Percentiles rank a stretch among this genome's conserved stretches.
These are phyloP conservation scores for Metarhizium guizhouense DNA, from an alignment of 2,329 filamentous ascomycete species.

Conservation along the genomic window DNA sequence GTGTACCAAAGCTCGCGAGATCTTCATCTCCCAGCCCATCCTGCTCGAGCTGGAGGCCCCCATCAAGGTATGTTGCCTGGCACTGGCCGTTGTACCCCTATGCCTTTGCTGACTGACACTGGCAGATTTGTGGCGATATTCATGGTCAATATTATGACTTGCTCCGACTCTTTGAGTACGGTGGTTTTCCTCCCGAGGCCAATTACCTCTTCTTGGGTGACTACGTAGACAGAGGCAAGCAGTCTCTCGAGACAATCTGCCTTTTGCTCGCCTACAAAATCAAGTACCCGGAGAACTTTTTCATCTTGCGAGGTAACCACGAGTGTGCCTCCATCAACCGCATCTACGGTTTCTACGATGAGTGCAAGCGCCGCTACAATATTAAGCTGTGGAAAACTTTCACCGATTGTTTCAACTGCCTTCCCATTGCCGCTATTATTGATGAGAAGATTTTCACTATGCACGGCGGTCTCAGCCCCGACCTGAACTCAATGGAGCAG, in stretches of 20 bases:
- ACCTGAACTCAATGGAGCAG: constrained; percentile 99
- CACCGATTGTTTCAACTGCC: constrained; percentile 98
- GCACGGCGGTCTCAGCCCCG: constrained; percentile 95
- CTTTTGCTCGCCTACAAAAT: constrained; percentile 97
- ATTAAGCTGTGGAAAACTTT: constrained; percentile 99
- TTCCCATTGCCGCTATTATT: constrained; percentile 97
- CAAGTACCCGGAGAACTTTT: constrained; percentile 99
- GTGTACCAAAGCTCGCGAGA: constrained; percentile 97
- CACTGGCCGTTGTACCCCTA: not conserved
- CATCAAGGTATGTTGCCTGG: constrained; percentile 70
- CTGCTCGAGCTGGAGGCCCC: constrained; percentile 95
- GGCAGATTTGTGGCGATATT: constrained; percentile 97
- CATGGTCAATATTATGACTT: constrained; percentile 99
- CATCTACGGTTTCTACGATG: constrained; percentile 99
- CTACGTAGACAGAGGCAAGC: constrained; percentile 98
- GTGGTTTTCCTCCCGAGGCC: constrained; percentile 94
- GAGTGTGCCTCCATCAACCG: constrained; percentile 98
- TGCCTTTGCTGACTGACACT: not conserved
- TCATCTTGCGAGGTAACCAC: constrained; percentile 96
- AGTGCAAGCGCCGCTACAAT: constrained; percentile 98
- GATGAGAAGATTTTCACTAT: constrained; percentile 99
- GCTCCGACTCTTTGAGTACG: constrained; percentile 93
- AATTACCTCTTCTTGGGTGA: constrained; percentile 99
- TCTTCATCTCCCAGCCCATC: constrained; percentile 99
- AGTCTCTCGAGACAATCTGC: constrained; percentile 97